A percentile compares a stretch with the other conserved stretches of the same genome.
Evolutionary conservation across 2,329 filamentous ascomycete species (phyloP).

Genomic region (Cercospora janseana): DNA sequence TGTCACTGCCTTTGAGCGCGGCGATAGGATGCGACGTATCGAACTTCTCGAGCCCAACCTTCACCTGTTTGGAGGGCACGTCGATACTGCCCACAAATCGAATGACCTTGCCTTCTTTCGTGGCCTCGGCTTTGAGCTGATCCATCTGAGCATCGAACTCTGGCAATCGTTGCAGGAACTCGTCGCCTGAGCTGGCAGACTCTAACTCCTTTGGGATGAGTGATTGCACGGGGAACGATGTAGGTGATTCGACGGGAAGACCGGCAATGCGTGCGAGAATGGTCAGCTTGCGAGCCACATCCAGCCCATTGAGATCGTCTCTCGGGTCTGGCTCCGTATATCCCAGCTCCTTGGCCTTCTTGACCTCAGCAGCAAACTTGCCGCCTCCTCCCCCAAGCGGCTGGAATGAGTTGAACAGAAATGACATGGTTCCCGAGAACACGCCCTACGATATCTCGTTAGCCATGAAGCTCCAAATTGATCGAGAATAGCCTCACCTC

Average conservation of each 20-base stretch:
- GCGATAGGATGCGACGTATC: constrained; percentile 89
- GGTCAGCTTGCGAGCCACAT: constrained; percentile 92
- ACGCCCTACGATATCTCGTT: constrained; percentile 58
- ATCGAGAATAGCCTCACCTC: constrained; percentile 51
- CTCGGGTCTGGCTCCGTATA: constrained; percentile 88
- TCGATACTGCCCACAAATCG: constrained; percentile 94
- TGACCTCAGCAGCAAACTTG: constrained; percentile 87
- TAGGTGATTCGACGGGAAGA: constrained; percentile 75
- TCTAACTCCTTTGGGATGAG: constrained; percentile 88
- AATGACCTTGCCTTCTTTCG: constrained; percentile 84
- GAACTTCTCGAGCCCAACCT: constrained; percentile 83
- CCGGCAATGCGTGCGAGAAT: constrained; percentile 87
- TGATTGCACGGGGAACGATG: constrained; percentile 88
- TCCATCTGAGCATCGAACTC: constrained; percentile 91
- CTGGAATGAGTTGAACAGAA: constrained; percentile 96
- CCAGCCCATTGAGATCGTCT: constrained; percentile 82
- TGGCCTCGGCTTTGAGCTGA: constrained; percentile 76
- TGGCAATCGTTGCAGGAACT: constrained; percentile 79
- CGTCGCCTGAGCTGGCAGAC: constrained; percentile 69
- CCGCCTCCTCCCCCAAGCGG: constrained; percentile 73
- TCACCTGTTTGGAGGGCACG: constrained; percentile 73
- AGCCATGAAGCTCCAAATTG: background rate
- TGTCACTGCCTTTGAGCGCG: constrained; percentile 92
- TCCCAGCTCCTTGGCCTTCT: constrained; percentile 85
- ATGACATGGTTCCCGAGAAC: constrained; percentile 96